A percentile compares a stretch with the other conserved stretches of the same genome.
Conservation (phyloP, 768 basidiomycete species). For the Leccinellum luteum region DNA sequence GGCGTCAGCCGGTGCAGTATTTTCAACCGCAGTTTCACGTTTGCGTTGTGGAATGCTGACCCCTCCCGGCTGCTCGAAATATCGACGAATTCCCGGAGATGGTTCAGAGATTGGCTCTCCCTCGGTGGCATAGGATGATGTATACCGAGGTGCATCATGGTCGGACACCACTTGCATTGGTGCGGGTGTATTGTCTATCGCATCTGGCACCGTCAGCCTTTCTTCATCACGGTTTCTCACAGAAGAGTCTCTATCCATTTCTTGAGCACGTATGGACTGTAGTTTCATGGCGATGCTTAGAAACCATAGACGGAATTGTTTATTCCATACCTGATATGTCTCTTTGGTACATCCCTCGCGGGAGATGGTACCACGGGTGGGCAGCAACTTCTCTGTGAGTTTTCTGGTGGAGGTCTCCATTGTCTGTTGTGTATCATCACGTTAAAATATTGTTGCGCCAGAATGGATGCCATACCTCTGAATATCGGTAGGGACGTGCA, state of each 20-base stretch:
- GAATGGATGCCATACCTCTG: constrained; percentile 7
- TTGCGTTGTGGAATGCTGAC: too few relatives aligned
- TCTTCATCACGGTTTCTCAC: background rate
- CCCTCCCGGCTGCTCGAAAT: background rate
- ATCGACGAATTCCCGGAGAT: too few relatives aligned
- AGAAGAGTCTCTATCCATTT: background rate
- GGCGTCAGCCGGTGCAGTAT: background rate
- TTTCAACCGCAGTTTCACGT: background rate
- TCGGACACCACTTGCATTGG: background rate
- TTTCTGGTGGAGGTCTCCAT: background rate
- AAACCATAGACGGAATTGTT: background rate
- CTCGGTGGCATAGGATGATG: background rate
- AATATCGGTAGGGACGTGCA: background rate
- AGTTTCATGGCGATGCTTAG: background rate
- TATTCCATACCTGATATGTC: constrained; percentile 4
- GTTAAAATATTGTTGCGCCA: background rate
- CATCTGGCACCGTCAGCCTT: background rate
- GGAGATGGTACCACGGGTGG: background rate
- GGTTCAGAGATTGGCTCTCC: background rate
- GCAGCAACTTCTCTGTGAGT: background rate
- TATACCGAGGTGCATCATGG: too few relatives aligned
- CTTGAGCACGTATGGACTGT: background rate
- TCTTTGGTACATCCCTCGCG: background rate
- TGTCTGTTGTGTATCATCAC: background rate
- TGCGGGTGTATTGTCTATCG: background rate